Percentiles rank a stretch among this genome's conserved stretches.
phyloP scores from a whole-genome alignment of 139 green algal genomes.

The Auxenochlorella protothecoides region DNA sequence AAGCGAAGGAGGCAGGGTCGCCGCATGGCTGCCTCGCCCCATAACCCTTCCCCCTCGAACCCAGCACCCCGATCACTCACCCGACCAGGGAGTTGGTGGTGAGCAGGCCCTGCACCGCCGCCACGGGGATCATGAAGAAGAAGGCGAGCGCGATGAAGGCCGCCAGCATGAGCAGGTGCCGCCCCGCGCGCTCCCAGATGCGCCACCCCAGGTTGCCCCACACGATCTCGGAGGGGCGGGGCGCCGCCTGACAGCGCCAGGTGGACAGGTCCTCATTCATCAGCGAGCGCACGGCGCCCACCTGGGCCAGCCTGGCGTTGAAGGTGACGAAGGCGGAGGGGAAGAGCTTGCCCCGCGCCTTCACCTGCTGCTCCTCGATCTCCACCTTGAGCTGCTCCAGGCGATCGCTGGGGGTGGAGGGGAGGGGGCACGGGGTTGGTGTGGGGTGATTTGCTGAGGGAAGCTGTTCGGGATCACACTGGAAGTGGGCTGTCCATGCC shows the following conservation, averaged over 20 bases:
- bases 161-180: slow-evolving; percentile 15
- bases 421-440: neutral
- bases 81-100: slow-evolving; percentile 10
- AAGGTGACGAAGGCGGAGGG: slow-evolving; percentile 44
- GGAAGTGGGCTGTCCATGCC: no score
- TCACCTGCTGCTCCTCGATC: slow-evolving; percentile 26
- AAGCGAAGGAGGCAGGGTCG: no score
- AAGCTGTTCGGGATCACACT: no score
- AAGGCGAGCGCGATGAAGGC: slow-evolving; percentile 32
- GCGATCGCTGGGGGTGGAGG: slow-evolving; percentile 7
- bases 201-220: slow-evolving; percentile 42
- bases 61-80: neutral
- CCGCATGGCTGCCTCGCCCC: no score
- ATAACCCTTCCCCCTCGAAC: no score
- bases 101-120: slow-evolving; percentile 22
- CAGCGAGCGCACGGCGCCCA: slow-evolving; percentile 31
- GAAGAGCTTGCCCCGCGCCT: slow-evolving; percentile 6
- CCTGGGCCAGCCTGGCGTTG: slow-evolving; percentile 10
- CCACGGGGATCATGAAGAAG: slow-evolving; percentile 35
- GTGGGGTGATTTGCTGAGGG: neutral
- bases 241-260: slow-evolving; percentile 36
- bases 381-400: slow-evolving; percentile 31
- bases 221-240: slow-evolving; percentile 34
- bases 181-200: slow-evolving; percentile 25
- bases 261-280: slow-evolving; percentile 39